Evolutionary conservation across 228 moss, liverwort and hornwort genomes (phyloP), one percentile per base, ranked within the genome.

Genomic region (Sphagnum magellanicum): DNA sequence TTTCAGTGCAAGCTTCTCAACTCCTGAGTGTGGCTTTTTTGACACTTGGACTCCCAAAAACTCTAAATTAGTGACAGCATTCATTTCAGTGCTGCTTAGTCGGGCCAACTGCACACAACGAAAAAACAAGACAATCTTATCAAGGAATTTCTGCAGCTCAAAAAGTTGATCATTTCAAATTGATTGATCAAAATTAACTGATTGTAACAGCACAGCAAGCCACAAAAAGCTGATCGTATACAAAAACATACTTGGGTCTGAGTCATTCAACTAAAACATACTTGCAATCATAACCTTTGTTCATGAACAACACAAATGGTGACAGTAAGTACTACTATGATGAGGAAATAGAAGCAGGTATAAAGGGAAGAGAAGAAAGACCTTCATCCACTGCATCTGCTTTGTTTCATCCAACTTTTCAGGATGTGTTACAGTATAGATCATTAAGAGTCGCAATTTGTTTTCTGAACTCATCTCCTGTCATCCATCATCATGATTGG

Each of bases 311-410:
- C 32, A 32, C 32, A 32, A 32, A 32, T 32, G 32, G 32, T 32
- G 32, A 32, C 32, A 32, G 32, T 32, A 32, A 32, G 32, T 32
- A 32, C 32, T 32, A 32, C 32, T 32, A 32, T 32, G 32, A 32
- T 32, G 32, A 32, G 32, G 32, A 32, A 32, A 32, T 32, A 32
- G 32, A 32, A 32, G 32, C 32, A 32, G 32, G 32, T 32, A 32
- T 32, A 32, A 32, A 32, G 32, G 32, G 32, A 32, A 32, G 32
- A 32, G 32, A 32, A 32, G 32, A 32, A 65, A 61, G 67, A 93
- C 98, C 92, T 98, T 94, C 90, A 92, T 90, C 98, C 98, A 98
- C 74, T 98, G 94, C 12, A 98, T 79, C 80, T 86, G 89, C 83
- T 86, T 94, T 6, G 89, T 77, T 55, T 92, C 78, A 81, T 94